Conservation (phyloP, 176 grass and related monocot genomes). For the Bonia amplexicaulis region DNA sequence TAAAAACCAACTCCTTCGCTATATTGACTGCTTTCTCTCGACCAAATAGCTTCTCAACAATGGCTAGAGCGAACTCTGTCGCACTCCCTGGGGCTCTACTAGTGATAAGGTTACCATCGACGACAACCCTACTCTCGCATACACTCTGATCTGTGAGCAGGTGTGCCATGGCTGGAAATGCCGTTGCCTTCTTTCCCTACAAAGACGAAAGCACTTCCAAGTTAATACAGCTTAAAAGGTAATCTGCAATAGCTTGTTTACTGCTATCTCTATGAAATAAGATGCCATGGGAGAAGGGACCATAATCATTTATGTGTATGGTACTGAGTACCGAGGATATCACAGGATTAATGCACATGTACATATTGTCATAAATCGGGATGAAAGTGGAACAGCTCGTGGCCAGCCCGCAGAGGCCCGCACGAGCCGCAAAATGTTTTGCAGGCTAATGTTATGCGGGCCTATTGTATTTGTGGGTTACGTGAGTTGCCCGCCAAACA, state of each 20-base stretch:
- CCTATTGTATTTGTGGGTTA: no score
- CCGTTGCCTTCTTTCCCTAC: constrained; percentile 79
- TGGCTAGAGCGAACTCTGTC: constrained; percentile 51
- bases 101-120: constrained; percentile 72
- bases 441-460: no score
- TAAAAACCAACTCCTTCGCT: constrained; percentile 54
- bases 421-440: no score
- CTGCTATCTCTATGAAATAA: neutral
- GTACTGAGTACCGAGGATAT: neutral
- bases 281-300: neutral
- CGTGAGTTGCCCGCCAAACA: no score
- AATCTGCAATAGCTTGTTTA: neutral
- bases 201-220: neutral
- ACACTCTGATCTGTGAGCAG: constrained; percentile 54
- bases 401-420: no score
- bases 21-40: constrained; percentile 49
- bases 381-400: no score
- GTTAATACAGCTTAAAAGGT: neutral
- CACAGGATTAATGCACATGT: neutral
- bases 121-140: constrained; percentile 50
- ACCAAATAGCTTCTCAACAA: constrained; percentile 72
- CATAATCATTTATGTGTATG: neutral
- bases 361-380: neutral
- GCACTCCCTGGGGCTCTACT: constrained; percentile 65
- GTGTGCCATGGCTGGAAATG: constrained; percentile 56